Percentiles rank a stretch among this genome's conserved stretches.
These are phyloP conservation scores for Lactuca saligna DNA, from an alignment of 129 eudicot genomes.

Conservation along the genomic window DNA sequence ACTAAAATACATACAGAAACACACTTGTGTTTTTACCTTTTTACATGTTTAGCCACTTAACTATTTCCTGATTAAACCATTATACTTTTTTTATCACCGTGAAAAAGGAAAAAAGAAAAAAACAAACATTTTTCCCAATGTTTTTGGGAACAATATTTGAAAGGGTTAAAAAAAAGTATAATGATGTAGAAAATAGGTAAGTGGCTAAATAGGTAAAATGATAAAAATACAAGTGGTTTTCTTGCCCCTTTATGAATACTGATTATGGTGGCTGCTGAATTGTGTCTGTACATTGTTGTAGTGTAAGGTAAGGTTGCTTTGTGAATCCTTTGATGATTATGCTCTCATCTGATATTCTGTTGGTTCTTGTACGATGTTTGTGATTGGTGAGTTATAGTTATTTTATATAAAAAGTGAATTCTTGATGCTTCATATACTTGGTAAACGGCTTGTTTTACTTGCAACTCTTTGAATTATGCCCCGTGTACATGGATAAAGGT, in stretches of 20 bases:
- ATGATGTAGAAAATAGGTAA: neutral
- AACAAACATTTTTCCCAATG: neutral
- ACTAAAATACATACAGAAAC: neutral
- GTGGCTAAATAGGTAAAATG: neutral
- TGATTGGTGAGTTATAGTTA: slow-evolving; percentile 35
- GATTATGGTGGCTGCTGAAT: slow-evolving; percentile 21
- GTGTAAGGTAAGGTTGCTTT: neutral
- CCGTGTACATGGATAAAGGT: neutral
- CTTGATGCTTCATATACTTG: neutral
- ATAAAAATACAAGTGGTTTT: neutral
- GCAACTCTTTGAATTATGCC: neutral
- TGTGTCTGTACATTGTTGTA: slow-evolving; percentile 20
- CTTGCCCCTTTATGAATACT: slow-evolving; percentile 19
- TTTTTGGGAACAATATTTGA: neutral
- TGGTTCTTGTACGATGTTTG: slow-evolving; percentile 19
- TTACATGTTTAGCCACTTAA: neutral
- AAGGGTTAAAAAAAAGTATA: neutral
- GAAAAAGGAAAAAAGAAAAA: too few relatives aligned
- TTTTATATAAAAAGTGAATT: slow-evolving; percentile 19
- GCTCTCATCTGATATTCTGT: slow-evolving; percentile 12
- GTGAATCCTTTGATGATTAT: neutral
- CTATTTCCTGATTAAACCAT: neutral
- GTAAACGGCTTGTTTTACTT: neutral
- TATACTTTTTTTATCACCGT: neutral
- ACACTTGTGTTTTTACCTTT: neutral